Evolutionary conservation across 148 eudicot genomes (phyloP), one percentile per base, ranked within the genome.

Genomic region (Chenopodium berlandieri): DNA sequence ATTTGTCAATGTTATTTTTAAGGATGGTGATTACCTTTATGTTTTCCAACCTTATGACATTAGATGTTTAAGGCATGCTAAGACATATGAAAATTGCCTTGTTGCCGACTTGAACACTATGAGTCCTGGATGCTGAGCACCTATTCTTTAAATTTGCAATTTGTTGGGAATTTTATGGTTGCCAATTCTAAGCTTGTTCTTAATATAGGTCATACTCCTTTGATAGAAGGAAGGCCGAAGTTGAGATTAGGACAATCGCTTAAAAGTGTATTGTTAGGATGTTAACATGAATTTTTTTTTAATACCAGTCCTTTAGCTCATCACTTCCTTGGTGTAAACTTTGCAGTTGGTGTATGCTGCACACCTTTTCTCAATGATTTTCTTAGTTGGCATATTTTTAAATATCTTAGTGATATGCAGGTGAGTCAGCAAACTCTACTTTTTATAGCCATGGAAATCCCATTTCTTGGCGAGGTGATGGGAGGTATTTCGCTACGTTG

Each of bases 381-480:
- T 50, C 32, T 47, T 44, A 81, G 30, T 40, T 8, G 11, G 30
- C 79, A 71, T 73, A 20, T 50, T 62, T 63, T 78, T 40, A 27
- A 44, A 66, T 75, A 64, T 48, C n/a, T 73, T 22, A 46, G 37
- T 86, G 71, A 34, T 60, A 54, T 86, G 77, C 89, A 94, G 97
- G 87, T 83, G 93, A 86, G 81, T 68, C 80, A 78, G 48, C 81
- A 16, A 62, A 77, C 68, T 75, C 81, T 73, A 32, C 84, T 40
- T 60, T 75, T 71, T 73, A 79, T 85, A 79, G 86, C 48, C 79
- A 78, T 47, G 89, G 78, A 79, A 86, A 86, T 75, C 88, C 90
- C n/a, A 84, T 94, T 75, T 88, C 97, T 48, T 96, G 99, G 98
- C 85, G 99, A 77, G 99, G 99, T 82, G 99, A 96, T 83, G 99